Evolutionary conservation across 2,329 filamentous ascomycete genomes (phyloP).

Genomic region (Daldinia eschscholtzii): DNA sequence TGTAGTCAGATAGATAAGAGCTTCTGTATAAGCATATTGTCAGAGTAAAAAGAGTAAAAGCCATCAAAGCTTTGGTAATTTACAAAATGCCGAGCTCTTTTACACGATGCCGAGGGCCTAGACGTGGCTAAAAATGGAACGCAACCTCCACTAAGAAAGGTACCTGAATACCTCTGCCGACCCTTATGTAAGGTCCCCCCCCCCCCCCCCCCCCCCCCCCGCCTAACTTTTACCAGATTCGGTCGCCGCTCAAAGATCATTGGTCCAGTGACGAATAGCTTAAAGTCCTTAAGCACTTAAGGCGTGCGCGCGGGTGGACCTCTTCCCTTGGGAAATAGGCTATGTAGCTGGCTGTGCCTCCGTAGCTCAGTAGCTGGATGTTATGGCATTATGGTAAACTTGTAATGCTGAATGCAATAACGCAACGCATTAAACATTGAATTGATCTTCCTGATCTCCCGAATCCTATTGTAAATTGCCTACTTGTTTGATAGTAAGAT

Average conservation of each 20-base stretch:
- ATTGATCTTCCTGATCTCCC: conserved; percentile 1
- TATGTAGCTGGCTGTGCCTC: conserved; percentile 4
- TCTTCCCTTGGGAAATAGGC: conserved; percentile 7
- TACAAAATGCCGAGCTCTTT: background rate
- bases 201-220: background rate
- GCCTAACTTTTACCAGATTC: conserved; percentile 26
- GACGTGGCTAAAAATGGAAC: conserved; percentile 34
- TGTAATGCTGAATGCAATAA: background rate
- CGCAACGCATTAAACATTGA: background rate
- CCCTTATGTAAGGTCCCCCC: conserved; percentile 4
- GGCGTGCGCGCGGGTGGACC: background rate
- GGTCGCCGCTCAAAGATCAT: conserved; percentile 31
- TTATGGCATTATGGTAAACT: background rate
- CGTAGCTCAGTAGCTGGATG: background rate
- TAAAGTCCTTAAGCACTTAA: conserved; percentile 7
- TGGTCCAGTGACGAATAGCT: conserved; percentile 20
- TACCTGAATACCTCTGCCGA: background rate
- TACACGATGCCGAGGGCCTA: conserved; percentile 24
- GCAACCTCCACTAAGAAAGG: background rate
- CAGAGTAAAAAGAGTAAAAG: background rate
- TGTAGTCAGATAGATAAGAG: conserved; percentile 13
- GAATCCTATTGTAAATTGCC: conserved; percentile 5
- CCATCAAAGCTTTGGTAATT: background rate
- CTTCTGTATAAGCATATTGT: background rate
- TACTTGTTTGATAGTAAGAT: background rate